A percentile compares a stretch with the other conserved stretches of the same genome.
These are phyloP conservation scores for Hyaloscypha hepaticicola DNA, from an alignment of 495 filamentous ascomycete genomes.

Conservation along the genomic window DNA sequence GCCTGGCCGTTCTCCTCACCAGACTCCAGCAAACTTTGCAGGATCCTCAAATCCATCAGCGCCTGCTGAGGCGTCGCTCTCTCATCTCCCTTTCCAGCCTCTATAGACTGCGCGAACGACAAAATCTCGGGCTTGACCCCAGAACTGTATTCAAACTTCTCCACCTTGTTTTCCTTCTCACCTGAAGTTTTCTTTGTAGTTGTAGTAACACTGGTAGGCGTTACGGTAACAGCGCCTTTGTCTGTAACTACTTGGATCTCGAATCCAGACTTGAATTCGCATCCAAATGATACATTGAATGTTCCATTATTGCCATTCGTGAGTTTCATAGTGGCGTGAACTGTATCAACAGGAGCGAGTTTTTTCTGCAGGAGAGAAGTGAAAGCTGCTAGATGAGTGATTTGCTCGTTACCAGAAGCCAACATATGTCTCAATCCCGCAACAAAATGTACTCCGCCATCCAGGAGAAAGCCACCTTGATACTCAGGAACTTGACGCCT, in stretches of 20 bases:
- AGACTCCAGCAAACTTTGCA: neutral
- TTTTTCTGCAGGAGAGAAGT: conserved; percentile 53
- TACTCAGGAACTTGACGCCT: conserved; percentile 63
- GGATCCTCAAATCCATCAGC: neutral
- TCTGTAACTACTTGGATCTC: neutral
- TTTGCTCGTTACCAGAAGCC: conserved; percentile 38
- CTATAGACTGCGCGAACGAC: neutral
- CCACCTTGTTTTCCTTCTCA: neutral
- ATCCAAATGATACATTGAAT: neutral
- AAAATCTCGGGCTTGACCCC: neutral
- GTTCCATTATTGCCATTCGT: neutral
- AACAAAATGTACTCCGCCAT: conserved; percentile 70
- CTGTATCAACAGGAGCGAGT: conserved; percentile 68
- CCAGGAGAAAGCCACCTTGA: conserved; percentile 74
- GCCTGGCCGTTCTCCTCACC: neutral
- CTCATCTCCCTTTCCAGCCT: neutral
- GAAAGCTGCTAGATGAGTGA: conserved; percentile 53
- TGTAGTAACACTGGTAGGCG: neutral
- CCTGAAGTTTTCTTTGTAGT: neutral
- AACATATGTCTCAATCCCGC: conserved; percentile 61
- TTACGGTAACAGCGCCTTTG: neutral
- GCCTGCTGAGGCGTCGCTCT: neutral
- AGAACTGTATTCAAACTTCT: neutral
- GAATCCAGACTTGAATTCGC: neutral
- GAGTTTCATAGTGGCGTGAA: conserved; percentile 51